Conservation (phyloP, 805 yeast genomes). For the Saturnispora besseyi region DNA sequence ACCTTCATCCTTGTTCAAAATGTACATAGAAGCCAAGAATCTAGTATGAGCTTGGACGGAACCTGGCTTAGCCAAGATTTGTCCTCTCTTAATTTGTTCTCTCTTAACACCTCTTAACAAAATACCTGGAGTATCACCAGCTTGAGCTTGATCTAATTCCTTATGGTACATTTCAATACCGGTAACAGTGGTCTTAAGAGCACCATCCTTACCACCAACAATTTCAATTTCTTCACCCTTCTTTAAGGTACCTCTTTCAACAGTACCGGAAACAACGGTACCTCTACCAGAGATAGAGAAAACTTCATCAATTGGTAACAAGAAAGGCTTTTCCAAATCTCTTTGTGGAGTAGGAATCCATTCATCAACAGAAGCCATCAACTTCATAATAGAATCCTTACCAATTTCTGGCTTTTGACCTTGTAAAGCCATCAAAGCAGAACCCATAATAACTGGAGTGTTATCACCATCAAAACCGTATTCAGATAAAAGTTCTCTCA, state of each 20-base stretch:
- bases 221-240: constrained; percentile 98
- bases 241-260: constrained; percentile 94
- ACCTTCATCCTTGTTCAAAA: constrained; percentile 95
- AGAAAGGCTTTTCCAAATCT: constrained; percentile 92
- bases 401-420: constrained; percentile 87
- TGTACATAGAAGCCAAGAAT: constrained; percentile 87
- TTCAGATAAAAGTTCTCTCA: constrained; percentile 87
- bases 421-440: constrained; percentile 95
- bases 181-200: constrained; percentile 89
- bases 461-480: constrained; percentile 98
- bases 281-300: constrained; percentile 99
- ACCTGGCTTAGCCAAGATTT: constrained; percentile 92
- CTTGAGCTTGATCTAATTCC: constrained; percentile 95
- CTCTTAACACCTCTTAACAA: constrained; percentile 97
- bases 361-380: constrained; percentile 88
- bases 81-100: constrained; percentile 94
- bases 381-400: constrained; percentile 67
- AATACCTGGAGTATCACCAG: constrained; percentile 99
- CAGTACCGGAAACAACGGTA: constrained; percentile 98
- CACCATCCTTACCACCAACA: constrained; percentile 82
- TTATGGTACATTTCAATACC: constrained; percentile 99
- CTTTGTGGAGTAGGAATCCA: constrained; percentile 94
- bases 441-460: constrained; percentile 97
- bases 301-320: constrained; percentile 95
- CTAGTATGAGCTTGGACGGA: constrained; percentile 87